Percentiles rank a stretch among this genome's conserved stretches.
phyloP scores from a whole-genome alignment of 2,329 filamentous ascomycete genomes.

The Claviceps paspali region DNA sequence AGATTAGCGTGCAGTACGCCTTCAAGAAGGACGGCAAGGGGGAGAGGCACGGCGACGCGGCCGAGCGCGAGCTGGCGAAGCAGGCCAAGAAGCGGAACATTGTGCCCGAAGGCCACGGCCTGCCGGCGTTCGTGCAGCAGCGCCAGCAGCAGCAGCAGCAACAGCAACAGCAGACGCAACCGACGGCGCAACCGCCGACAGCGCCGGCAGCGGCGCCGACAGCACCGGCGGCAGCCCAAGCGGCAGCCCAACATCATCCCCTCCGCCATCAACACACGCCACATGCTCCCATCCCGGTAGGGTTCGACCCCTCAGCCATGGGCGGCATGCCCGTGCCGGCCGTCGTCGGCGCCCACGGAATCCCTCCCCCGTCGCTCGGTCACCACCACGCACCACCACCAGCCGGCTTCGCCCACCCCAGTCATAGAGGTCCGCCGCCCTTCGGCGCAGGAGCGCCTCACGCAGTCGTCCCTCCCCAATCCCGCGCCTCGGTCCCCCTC shows the following conservation, averaged over 20 bases:
- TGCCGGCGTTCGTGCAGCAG: conserved; percentile 57
- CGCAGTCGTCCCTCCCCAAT: conserved; percentile 9
- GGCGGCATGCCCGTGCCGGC: conserved; percentile 7
- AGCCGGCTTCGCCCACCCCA: conserved; percentile 22
- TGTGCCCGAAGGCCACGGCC: conserved; percentile 59
- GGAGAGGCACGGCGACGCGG: conserved; percentile 86
- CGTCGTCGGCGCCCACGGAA: conserved; percentile 3
- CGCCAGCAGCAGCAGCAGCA: conserved; percentile 24
- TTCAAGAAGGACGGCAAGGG: conserved; percentile 99
- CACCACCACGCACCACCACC: conserved; percentile 16
- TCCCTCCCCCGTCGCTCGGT: conserved; percentile 9
- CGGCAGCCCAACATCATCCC: conserved; percentile 12
- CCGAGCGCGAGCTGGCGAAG: conserved; percentile 78
- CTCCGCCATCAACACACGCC: conserved; percentile 11
- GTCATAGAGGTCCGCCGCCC: conserved; percentile 15
- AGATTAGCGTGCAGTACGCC: conserved; percentile 91
- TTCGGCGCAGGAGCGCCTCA: conserved; percentile 16
- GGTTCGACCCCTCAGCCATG: conserved; percentile 22
- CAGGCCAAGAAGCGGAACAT: conserved; percentile 94
- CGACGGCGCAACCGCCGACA: no score
- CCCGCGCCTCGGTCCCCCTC: conserved; percentile 21
- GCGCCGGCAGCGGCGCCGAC: conserved; percentile 8
- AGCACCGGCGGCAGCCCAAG: conserved; percentile 1
- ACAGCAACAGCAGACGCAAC: conserved; percentile 2
- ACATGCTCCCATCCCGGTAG: conserved; percentile 11